Conservation (phyloP, 2,329 filamentous ascomycete genomes). For the Polychaeton citri region DNA sequence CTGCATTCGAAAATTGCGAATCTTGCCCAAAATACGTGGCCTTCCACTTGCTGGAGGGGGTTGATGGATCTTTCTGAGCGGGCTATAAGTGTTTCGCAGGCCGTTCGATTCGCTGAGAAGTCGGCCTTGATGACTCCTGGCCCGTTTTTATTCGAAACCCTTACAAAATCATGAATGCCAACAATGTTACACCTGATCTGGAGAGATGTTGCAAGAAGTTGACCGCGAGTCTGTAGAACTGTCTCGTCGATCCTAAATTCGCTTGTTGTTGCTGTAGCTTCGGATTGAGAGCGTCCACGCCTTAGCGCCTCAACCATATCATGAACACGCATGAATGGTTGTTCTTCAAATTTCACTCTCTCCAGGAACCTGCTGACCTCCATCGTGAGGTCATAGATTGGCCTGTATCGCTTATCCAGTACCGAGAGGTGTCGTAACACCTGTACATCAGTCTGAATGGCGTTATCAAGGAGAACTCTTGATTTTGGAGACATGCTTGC, state of each 20-base stretch:
- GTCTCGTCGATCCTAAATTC: constrained; percentile 19
- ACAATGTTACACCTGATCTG: constrained; percentile 36
- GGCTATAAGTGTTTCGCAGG: constrained; percentile 30
- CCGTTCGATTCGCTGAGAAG: constrained; percentile 22
- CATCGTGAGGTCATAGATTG: constrained; percentile 5
- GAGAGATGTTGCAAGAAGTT: constrained; percentile 32
- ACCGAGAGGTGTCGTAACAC: not conserved
- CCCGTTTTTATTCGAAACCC: constrained; percentile 6
- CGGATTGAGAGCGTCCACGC: constrained; percentile 14
- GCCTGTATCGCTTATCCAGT: constrained; percentile 5
- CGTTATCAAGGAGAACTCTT: not conserved
- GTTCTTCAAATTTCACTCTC: constrained; percentile 31
- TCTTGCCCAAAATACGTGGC: constrained; percentile 36
- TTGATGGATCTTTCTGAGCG: constrained; percentile 24
- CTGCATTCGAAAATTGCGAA: constrained; percentile 33
- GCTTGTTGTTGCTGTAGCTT: constrained; percentile 1
- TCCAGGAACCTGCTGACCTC: constrained; percentile 13
- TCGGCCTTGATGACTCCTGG: constrained; percentile 14
- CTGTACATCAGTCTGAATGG: not conserved
- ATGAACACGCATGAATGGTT: constrained; percentile 36
- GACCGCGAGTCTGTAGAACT: constrained; percentile 17
- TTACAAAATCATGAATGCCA: constrained; percentile 33
- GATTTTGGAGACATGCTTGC: not conserved
- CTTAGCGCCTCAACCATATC: constrained; percentile 31
- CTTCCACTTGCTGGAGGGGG: constrained; percentile 36